phyloP scores from a whole-genome alignment of 768 basidiomycete genomes.

The Hygrocybe coccinea region DNA sequence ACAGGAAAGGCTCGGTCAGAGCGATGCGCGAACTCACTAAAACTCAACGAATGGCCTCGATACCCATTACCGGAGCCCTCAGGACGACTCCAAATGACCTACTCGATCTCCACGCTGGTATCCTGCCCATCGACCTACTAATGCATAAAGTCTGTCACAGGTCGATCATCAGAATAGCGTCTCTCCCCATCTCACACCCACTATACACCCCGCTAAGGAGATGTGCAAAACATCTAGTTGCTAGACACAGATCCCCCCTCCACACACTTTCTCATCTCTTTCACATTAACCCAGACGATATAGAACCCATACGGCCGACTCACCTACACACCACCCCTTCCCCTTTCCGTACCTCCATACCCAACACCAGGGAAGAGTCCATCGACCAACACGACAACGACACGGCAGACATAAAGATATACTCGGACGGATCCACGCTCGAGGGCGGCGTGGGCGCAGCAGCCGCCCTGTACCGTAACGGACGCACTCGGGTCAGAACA shows the following conservation, averaged over 20 bases:
- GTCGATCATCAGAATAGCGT: slow-evolving; percentile 17
- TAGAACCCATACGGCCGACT: slow-evolving; percentile 1
- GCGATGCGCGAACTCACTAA: not conserved
- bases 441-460: slow-evolving; percentile 5
- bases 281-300: slow-evolving; percentile 5
- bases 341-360: not conserved
- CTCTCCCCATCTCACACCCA: slow-evolving; percentile 21
- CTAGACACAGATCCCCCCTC: slow-evolving; percentile 10
- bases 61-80: slow-evolving; percentile 21
- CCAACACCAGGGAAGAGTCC: not conserved
- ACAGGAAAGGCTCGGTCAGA: not conserved
- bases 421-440: slow-evolving; percentile 8
- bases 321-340: not conserved
- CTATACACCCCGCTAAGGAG: slow-evolving; percentile 9
- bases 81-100: slow-evolving; percentile 14
- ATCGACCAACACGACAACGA: not conserved
- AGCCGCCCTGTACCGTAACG: slow-evolving; percentile 5
- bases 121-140: slow-evolving; percentile 17
- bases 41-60: slow-evolving; percentile 7
- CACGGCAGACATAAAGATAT: slow-evolving; percentile 3
- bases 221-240: slow-evolving; percentile 6
- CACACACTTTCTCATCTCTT: slow-evolving; percentile 6
- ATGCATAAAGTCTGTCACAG: slow-evolving; percentile 13
- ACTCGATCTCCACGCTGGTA: slow-evolving; percentile 18
- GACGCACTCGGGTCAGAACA: not conserved